These are phyloP conservation scores for Claviceps citrina DNA, from an alignment of 2,329 filamentous ascomycete species.

Conservation along the genomic window DNA sequence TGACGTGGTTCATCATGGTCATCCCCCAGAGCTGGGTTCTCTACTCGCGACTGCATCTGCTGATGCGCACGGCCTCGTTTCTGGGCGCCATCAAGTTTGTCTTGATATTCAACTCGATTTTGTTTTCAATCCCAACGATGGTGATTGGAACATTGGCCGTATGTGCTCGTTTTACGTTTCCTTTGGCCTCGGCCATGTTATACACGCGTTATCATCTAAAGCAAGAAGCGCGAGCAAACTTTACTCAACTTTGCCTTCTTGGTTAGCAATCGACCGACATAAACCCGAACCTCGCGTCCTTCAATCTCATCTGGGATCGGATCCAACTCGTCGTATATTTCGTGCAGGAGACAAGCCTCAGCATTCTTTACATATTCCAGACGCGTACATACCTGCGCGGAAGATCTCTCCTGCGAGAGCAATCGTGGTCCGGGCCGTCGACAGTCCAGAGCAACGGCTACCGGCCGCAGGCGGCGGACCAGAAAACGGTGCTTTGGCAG, in stretches of 20 bases:
- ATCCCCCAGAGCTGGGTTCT: slow-evolving; percentile 43
- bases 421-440: slow-evolving; percentile 26
- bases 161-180: slow-evolving; percentile 7
- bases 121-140: slow-evolving; percentile 38
- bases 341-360: slow-evolving; percentile 35
- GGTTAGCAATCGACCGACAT: slow-evolving; percentile 14
- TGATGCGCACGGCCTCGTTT: slow-evolving; percentile 31
- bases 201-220: no score
- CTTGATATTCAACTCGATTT: slow-evolving; percentile 37
- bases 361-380: slow-evolving; percentile 30
- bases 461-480: slow-evolving; percentile 8
- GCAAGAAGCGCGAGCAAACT: neutral
- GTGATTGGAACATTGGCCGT: slow-evolving; percentile 37
- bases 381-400: slow-evolving; percentile 8
- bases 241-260: neutral
- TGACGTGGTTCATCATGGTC: slow-evolving; percentile 29
- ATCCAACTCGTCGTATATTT: slow-evolving; percentile 39
- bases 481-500: slow-evolving; percentile 16
- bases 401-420: slow-evolving; percentile 6
- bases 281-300: slow-evolving; percentile 11
- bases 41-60: slow-evolving; percentile 44
- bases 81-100: slow-evolving; percentile 36
- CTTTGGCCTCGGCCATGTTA: neutral
- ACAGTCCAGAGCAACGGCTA: slow-evolving; percentile 20
- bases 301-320: slow-evolving; percentile 30